Evolutionary conservation across 805 yeast genomes (phyloP), one percentile per base, ranked within the genome.

Genomic region (Debaryomyces prosopidis): DNA sequence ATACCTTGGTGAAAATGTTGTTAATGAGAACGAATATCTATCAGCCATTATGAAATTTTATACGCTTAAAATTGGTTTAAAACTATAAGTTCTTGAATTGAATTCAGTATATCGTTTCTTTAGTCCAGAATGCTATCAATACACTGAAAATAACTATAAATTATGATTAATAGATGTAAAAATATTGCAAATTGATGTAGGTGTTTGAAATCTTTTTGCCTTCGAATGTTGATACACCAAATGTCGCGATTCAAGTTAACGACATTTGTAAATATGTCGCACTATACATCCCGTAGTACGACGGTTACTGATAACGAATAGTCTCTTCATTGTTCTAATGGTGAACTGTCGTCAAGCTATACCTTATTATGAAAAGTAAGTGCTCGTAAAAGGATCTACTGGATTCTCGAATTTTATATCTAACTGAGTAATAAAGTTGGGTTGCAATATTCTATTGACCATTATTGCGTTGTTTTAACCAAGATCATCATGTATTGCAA

Each of bases 1-100:
- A 55, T 78, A 85, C 91, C 87, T 87, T 62, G 99, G 99, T 40
- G 98, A 92, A 68, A 94, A 94, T 14, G 99, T 94, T 19, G 99
- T 94, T 51, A 94, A 79, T 18, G 99, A 94, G 65, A 94, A 94
- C 16, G 98, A 90, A 71, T 94, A 94, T 79, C 99, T 84, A 69
- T 94, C 99, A 48, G 99, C 96, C 98, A 94, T 94, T 50, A 34
- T 65, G 11, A n/a, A 30, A n/a, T 30, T 30, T 14, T 30, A 30
- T 30, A 30, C 16, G 14, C 14, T 7, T 30, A n/a, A 14, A 14
- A 30, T 30, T n/a, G 33, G 33, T 30, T n/a, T n/a, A 9, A 2
- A 30, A 30, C 5, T 30, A 23, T 30, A n/a, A 9, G 8, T 30
- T 11, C 33, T 30, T n/a, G 3, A 14, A n/a, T n/a, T n/a, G 11